These are phyloP conservation scores for Myriosclerotinia duriaeana DNA, from an alignment of 2,329 filamentous ascomycete species.

Conservation along the genomic window DNA sequence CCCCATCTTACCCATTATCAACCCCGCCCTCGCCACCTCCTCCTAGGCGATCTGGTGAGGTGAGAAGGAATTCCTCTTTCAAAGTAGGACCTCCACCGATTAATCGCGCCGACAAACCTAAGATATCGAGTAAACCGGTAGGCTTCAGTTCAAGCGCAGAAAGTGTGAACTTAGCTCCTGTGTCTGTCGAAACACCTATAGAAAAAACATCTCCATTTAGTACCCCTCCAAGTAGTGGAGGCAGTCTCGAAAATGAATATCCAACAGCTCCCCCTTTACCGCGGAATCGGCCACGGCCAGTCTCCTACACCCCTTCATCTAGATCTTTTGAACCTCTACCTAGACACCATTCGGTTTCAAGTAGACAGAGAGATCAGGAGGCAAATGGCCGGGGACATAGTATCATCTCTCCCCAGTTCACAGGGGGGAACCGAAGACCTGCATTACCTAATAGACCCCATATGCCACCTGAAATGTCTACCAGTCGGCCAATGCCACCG, in stretches of 20 bases:
- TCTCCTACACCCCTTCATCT: conserved; percentile 43
- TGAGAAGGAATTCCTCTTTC: conserved; percentile 48
- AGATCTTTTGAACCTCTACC: conserved; percentile 53
- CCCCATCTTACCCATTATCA: conserved; percentile 50
- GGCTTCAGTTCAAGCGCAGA: conserved; percentile 41
- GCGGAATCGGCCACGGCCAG: conserved; percentile 52
- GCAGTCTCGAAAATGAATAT: conserved; percentile 54
- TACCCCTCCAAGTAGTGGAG: conserved; percentile 76
- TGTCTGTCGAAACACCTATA: conserved; percentile 22
- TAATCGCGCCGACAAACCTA: conserved; percentile 78
- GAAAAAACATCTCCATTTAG: conserved; percentile 71
- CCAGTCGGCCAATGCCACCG: conserved; percentile 34
- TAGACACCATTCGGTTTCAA: conserved; percentile 50
- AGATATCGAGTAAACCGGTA: conserved; percentile 48
- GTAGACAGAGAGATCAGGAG: conserved; percentile 47
- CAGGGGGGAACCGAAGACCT: conserved; percentile 47
- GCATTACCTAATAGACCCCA: conserved; percentile 52
- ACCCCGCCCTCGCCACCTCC: conserved; percentile 63
- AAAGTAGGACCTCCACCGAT: conserved; percentile 65
- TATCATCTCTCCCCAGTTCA: conserved; percentile 45
- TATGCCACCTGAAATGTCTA: conserved; percentile 35
- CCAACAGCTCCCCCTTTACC: conserved; percentile 50
- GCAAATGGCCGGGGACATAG: conserved; percentile 44
- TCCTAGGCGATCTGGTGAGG: conserved; percentile 60
- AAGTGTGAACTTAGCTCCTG: conserved; percentile 32